Conservation (phyloP, 1,139 yeast genomes). For the Yamadazyma triangularis region DNA sequence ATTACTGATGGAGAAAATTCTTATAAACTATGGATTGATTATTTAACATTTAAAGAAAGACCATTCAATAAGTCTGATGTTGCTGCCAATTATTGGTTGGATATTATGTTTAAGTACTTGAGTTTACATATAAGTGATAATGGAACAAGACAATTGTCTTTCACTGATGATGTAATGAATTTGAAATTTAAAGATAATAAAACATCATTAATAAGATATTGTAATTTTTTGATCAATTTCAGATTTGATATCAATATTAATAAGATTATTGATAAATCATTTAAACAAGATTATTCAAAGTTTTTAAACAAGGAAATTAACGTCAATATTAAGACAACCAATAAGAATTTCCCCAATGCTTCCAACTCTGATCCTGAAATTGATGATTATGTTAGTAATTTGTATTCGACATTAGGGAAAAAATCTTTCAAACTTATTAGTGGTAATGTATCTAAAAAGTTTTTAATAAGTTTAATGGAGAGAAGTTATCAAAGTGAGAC, state of each 20-base stretch:
- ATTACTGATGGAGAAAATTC: constrained; percentile 15
- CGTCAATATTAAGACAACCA: constrained; percentile 6
- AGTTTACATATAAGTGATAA: constrained; percentile 19
- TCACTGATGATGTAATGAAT: constrained; percentile 15
- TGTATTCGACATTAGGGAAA: constrained; percentile 23
- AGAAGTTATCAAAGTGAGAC: constrained; percentile 38
- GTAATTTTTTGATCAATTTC: constrained; percentile 26
- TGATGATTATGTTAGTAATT: constrained; percentile 28
- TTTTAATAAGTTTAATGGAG: constrained; percentile 26
- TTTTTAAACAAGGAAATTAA: constrained; percentile 19
- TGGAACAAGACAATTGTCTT: constrained; percentile 18
- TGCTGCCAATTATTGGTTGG: constrained; percentile 39
- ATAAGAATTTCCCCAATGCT: constrained; percentile 31
- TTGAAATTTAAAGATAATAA: constrained; percentile 24
- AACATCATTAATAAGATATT: constrained; percentile 23
- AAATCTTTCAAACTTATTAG: constrained; percentile 8
- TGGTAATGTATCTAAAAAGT: constrained; percentile 24
- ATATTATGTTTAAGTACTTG: constrained; percentile 23
- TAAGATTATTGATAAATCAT: constrained; percentile 16
- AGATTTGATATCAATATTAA: constrained; percentile 11
- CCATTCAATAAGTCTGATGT: constrained; percentile 33
- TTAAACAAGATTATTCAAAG: constrained; percentile 27
- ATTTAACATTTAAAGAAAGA: constrained; percentile 19
- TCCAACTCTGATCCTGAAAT: constrained; percentile 15
- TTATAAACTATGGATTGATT: constrained; percentile 28